Evolutionary conservation across 1,284 basidiomycete genomes (phyloP), one percentile per base, ranked within the genome.

Genomic region (Pyrrhoderma lamaoense): DNA sequence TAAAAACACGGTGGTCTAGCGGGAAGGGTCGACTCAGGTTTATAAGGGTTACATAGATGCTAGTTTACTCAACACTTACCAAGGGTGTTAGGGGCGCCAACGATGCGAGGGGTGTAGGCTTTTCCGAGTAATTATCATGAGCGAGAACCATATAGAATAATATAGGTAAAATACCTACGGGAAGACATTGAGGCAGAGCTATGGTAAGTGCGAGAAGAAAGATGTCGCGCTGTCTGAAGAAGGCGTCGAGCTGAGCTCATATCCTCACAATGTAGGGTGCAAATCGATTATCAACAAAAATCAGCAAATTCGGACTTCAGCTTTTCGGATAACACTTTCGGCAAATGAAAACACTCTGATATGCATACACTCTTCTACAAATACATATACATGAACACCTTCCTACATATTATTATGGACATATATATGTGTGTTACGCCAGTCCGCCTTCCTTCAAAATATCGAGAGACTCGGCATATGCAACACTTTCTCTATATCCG

Each of bases 1-100:
- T 81, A 79, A 71, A 99, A 56, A 95, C 86, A 56, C 95, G 90
- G 76, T 96, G 91, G 63, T 98, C 95, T 94, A 67, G 61, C 9
- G 16, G n/a, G 48, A n/a, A 49, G n/a, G n/a, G 27, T 19, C 18
- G 7, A 56, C 48, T 54, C 27, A 23, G 23, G n/a, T n/a, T 40
- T 8, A 44, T 14, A 11, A 22, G 21, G 43, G 16, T 18, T 40
- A 8, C 14, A n/a, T 5, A 7, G 14, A 5, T 18, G 21, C 38
- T 22, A 27, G 45, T 21, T n/a, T 11, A 31, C 39, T 49, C 36
- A 39, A 36, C 3, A 40, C 22, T 59, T 62, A 95, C 92, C 93
- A 60, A 97, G 83, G 53, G 94, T 96, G 77, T 97, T 89, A 62
- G 89, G 78, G 50, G 93, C 87, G 51, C 88, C 89, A 65, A 93